These are phyloP conservation scores for Penicillium cinerascens DNA, from an alignment of 495 filamentous ascomycete species.

Conservation along the genomic window DNA sequence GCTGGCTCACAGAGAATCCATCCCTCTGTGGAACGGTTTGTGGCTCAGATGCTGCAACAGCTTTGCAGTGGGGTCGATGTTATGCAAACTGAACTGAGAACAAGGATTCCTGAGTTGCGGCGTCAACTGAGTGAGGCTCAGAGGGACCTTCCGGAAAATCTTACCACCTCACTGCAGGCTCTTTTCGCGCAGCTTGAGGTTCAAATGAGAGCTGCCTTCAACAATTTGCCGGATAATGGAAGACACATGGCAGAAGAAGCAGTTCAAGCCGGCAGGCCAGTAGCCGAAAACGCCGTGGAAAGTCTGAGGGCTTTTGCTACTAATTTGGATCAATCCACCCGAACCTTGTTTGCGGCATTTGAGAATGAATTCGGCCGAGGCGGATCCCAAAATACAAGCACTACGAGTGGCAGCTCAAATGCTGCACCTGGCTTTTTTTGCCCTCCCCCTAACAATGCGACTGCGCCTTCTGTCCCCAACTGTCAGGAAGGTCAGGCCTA, in stretches of 20 bases:
- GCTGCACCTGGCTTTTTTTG: constrained; percentile 1
- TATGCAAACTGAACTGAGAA: constrained; percentile 35
- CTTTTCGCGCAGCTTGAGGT: constrained; percentile 42
- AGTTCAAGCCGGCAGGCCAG: constrained; percentile 35
- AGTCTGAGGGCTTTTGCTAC: constrained; percentile 42
- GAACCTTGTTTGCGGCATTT: constrained; percentile 39
- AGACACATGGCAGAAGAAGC: constrained; percentile 35
- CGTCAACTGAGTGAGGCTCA: constrained; percentile 39
- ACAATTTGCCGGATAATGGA: constrained; percentile 39
- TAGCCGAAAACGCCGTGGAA: constrained; percentile 40
- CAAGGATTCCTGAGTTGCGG: constrained; percentile 40
- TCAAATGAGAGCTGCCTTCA: constrained; percentile 39
- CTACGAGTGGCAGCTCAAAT: constrained; percentile 4
- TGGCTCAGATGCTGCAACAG: constrained; percentile 29
- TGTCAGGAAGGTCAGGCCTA: background rate
- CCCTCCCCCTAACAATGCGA: background rate
- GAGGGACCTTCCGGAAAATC: constrained; percentile 37
- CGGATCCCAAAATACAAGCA: background rate
- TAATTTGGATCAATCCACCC: constrained; percentile 44
- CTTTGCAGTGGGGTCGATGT: constrained; percentile 34
- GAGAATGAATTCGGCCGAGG: constrained; percentile 36
- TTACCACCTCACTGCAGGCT: constrained; percentile 36
- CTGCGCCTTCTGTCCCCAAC: background rate
- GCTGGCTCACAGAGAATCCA: constrained; percentile 14
- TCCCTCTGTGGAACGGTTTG: constrained; percentile 29